Evolutionary conservation across 2,329 filamentous ascomycete species (phyloP).

Genomic region (Exophiala aquamarina): DNA sequence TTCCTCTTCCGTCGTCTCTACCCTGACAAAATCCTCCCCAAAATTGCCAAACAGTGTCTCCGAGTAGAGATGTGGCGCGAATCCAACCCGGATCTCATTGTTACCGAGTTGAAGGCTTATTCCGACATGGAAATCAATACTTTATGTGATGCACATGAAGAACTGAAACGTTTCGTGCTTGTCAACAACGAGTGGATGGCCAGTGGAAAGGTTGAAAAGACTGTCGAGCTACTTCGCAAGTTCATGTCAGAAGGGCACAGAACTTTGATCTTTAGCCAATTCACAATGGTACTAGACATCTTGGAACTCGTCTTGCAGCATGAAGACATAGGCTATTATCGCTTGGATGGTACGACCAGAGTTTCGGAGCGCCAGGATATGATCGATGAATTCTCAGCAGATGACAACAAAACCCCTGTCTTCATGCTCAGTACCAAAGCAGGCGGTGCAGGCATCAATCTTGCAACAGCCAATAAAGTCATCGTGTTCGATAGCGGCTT

Average conservation of each 20-base stretch:
- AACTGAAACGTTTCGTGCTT: conserved; percentile 57
- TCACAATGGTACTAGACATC: conserved; percentile 88
- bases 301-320: conserved; percentile 77
- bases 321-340: conserved; percentile 71
- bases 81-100: conserved; percentile 53
- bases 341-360: conserved; percentile 81
- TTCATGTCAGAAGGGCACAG: conserved; percentile 83
- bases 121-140: conserved; percentile 63
- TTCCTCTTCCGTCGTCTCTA: conserved; percentile 83
- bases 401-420: conserved; percentile 73
- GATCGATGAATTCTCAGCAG: conserved; percentile 77
- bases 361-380: conserved; percentile 82
- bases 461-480: conserved; percentile 95
- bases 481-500: conserved; percentile 97
- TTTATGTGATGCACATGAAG: conserved; percentile 55
- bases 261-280: conserved; percentile 88
- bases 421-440: conserved; percentile 93
- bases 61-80: conserved; percentile 60
- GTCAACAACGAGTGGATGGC: conserved; percentile 66
- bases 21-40: conserved; percentile 68
- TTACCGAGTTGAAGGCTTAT: conserved; percentile 54
- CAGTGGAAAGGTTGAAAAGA: conserved; percentile 80
- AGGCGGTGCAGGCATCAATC: conserved; percentile 94
- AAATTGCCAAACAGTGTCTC: conserved; percentile 76
- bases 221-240: conserved; percentile 69